Evolutionary conservation across 2,329 filamentous ascomycete genomes (phyloP).

Genomic region (Clarireedia monteithiana): DNA sequence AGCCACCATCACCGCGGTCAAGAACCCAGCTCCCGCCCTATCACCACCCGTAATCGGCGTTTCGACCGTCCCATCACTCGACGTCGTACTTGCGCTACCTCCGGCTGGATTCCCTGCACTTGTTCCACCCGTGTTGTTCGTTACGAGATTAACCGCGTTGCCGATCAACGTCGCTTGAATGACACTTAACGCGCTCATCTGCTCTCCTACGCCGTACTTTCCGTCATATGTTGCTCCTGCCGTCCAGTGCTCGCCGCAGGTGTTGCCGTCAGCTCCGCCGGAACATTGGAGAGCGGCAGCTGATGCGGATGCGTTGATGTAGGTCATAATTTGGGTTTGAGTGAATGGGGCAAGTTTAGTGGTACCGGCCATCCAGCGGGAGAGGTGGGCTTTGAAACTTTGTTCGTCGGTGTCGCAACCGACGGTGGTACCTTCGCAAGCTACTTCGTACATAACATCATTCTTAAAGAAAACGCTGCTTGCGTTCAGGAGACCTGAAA

Average conservation of each 20-base stretch:
- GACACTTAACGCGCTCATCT: conserved; percentile 62
- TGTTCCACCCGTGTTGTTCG: conserved; percentile 47
- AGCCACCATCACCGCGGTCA: conserved; percentile 47
- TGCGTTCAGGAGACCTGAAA: conserved; percentile 47
- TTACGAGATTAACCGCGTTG: conserved; percentile 34
- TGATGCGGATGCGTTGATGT: conserved; percentile 44
- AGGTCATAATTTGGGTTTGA: conserved; percentile 42
- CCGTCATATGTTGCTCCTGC: conserved; percentile 48
- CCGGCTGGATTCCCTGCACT: conserved; percentile 34
- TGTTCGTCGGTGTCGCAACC: conserved; percentile 54
- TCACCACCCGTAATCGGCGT: conserved; percentile 42
- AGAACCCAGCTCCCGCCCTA: conserved; percentile 57
- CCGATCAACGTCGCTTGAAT: conserved; percentile 52
- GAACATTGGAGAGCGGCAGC: conserved; percentile 40
- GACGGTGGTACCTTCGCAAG: conserved; percentile 49
- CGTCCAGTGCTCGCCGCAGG: conserved; percentile 55
- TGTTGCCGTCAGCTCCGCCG: conserved; percentile 47
- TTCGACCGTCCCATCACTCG: neutral
- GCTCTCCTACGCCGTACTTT: conserved; percentile 55
- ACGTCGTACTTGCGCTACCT: conserved; percentile 10
- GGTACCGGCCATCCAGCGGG: conserved; percentile 53
- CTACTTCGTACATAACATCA: conserved; percentile 53
- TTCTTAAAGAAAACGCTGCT: conserved; percentile 48
- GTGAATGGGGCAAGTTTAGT: conserved; percentile 58
- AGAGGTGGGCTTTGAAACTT: conserved; percentile 56